A percentile compares a stretch with the other conserved stretches of the same genome.
Conservation (phyloP, 1,284 basidiomycete species). For the Leccinum pseudoinsigne region DNA sequence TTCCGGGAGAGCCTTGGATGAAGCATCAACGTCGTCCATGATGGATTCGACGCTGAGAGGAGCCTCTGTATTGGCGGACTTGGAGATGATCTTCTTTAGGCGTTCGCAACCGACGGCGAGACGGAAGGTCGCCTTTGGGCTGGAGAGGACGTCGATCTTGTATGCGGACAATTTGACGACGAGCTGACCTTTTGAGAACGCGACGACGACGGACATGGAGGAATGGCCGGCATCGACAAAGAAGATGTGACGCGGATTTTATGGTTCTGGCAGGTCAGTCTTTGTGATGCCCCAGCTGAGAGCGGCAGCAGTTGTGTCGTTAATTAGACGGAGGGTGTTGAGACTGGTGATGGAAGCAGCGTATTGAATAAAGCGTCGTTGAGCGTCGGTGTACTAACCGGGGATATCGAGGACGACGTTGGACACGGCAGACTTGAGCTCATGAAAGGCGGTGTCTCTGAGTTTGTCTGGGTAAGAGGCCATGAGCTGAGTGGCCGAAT, state of each 20-base stretch:
- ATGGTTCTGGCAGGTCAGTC: neutral
- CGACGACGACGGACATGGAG: slow-evolving; percentile 82
- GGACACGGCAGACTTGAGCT: neutral
- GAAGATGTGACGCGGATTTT: slow-evolving; percentile 63
- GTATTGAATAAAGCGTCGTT: slow-evolving; percentile 85
- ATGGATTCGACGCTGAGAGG: too few relatives aligned
- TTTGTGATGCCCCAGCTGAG: neutral
- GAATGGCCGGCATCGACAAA: slow-evolving; percentile 96
- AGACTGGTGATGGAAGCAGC: slow-evolving; percentile 66
- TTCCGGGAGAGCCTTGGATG: too few relatives aligned
- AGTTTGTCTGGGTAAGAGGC: neutral
- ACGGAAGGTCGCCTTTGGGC: slow-evolving; percentile 91
- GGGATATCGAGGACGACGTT: slow-evolving; percentile 88
- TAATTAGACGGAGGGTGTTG: neutral
- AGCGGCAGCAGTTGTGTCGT: neutral
- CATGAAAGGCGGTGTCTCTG: neutral
- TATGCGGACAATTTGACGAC: slow-evolving; percentile 50
- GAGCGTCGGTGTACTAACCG: slow-evolving; percentile 92
- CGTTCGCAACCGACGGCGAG: slow-evolving; percentile 87
- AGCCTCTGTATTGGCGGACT: neutral
- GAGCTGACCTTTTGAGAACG: slow-evolving; percentile 91
- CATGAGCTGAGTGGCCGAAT: neutral
- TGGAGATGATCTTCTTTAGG: slow-evolving; percentile 50
- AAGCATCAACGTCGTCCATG: too few relatives aligned
- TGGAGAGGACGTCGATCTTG: slow-evolving; percentile 91